Conservation (phyloP, 176 grass and related monocot species). For the Metroxylon sagu region DNA sequence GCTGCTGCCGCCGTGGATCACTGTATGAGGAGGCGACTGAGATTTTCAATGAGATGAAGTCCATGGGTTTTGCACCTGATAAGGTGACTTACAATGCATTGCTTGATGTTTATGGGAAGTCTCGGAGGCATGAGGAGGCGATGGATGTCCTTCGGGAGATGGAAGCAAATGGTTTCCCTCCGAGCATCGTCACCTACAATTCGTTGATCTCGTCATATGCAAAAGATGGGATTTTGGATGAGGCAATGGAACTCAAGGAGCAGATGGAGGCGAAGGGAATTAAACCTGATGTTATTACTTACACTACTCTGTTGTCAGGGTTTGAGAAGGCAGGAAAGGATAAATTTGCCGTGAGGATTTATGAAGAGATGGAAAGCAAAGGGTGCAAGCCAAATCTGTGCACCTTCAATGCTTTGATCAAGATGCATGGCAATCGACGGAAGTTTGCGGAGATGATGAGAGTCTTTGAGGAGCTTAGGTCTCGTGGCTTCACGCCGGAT, state of each 20-base stretch:
- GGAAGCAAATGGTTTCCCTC: conserved; percentile 48
- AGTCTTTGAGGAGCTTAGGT: conserved; percentile 69
- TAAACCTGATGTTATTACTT: conserved; percentile 75
- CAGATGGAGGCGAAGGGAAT: conserved; percentile 70
- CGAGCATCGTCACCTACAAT: conserved; percentile 71
- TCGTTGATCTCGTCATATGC: conserved; percentile 65
- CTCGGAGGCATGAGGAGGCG: conserved; percentile 46
- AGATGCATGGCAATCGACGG: conserved; percentile 64
- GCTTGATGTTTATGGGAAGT: conserved; percentile 84
- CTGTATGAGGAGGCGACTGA: conserved; percentile 47
- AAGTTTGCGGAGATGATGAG: conserved; percentile 76
- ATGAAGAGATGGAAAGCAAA: conserved; percentile 55
- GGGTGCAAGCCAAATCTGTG: conserved; percentile 73
- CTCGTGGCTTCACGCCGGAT: conserved; percentile 46
- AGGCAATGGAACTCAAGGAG: conserved; percentile 53
- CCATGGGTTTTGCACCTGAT: conserved; percentile 48
- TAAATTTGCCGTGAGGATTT: conserved; percentile 44
- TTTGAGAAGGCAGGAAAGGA: conserved; percentile 68
- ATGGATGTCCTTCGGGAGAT: conserved; percentile 52
- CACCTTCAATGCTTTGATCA: conserved; percentile 83
- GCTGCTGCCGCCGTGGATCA: conserved; percentile 57
- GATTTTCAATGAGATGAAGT: conserved; percentile 68
- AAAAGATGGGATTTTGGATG: conserved; percentile 65
- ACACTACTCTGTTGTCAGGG: conserved; percentile 82
- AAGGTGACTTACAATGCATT: conserved; percentile 79